Evolutionary conservation across 257 asterid genomes (phyloP).

Genomic region (Anisodus tanguticus): DNA sequence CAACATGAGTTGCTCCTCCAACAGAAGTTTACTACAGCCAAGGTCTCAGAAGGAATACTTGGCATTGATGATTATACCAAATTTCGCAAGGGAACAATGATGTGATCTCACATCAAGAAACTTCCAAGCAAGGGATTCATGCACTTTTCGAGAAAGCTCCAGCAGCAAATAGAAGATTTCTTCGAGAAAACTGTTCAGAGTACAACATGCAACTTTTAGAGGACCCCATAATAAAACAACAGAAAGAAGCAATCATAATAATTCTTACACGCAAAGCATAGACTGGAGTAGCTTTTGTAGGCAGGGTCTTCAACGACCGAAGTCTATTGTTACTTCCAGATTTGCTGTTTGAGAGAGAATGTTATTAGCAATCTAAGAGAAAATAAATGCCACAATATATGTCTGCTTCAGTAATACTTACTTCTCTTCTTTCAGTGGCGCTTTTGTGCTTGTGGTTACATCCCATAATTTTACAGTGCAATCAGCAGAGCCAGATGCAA

Average conservation of each 20-base stretch:
- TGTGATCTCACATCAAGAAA: background rate
- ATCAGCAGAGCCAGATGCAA: slow-evolving; percentile 99
- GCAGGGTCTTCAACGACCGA: slow-evolving; percentile 77
- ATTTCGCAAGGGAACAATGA: background rate
- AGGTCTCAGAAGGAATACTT: background rate
- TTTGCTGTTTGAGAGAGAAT: slow-evolving; percentile 47
- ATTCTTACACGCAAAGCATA: slow-evolving; percentile 56
- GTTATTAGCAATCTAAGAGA: background rate
- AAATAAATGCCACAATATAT: background rate
- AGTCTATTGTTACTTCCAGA: slow-evolving; percentile 68
- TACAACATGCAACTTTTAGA: background rate
- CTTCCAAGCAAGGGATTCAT: slow-evolving; percentile 23
- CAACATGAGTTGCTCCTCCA: slow-evolving; percentile 19
- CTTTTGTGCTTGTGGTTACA: slow-evolving; percentile 77
- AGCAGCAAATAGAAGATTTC: slow-evolving; percentile 69
- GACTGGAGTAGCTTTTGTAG: slow-evolving; percentile 63
- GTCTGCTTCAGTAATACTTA: slow-evolving; percentile 41
- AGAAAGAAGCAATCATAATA: background rate
- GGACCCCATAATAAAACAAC: background rate
- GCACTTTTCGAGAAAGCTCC: slow-evolving; percentile 58
- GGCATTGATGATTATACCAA: slow-evolving; percentile 27
- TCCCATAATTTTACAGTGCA: slow-evolving; percentile 98
- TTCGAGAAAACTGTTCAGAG: slow-evolving; percentile 57
- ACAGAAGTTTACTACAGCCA: background rate
- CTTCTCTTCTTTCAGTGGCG: slow-evolving; percentile 74